These are phyloP conservation scores for Ophiostoma triangulosporum DNA, from an alignment of 2,329 filamentous ascomycete species.

Conservation along the genomic window DNA sequence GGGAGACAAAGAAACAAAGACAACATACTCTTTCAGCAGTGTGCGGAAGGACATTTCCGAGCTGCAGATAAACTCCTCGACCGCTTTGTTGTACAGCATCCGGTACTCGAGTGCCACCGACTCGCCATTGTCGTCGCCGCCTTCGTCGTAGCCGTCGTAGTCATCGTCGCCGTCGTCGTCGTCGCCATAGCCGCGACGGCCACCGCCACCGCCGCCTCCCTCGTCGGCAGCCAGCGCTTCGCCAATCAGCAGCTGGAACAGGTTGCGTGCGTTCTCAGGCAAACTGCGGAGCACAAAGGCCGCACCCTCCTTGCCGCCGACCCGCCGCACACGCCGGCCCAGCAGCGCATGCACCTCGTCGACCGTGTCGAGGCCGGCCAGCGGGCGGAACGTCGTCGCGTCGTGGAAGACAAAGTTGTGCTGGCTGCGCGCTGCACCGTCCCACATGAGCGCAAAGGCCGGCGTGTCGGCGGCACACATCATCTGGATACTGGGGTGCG, in stretches of 20 bases:
- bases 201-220: conserved; percentile 34
- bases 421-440: conserved; percentile 56
- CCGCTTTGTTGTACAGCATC: conserved; percentile 84
- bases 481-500: conserved; percentile 58
- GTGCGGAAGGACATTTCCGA: conserved; percentile 94
- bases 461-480: conserved; percentile 78
- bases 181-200: conserved; percentile 33
- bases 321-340: conserved; percentile 62
- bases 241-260: conserved; percentile 74
- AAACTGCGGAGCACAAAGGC: conserved; percentile 80
- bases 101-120: conserved; percentile 74
- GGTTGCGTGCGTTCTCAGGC: conserved; percentile 77
- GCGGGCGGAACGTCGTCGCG: conserved; percentile 74
- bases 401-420: conserved; percentile 86
- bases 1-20: not conserved
- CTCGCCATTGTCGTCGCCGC: conserved; percentile 36
- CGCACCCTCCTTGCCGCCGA: conserved; percentile 83
- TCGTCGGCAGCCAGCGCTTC: conserved; percentile 65
- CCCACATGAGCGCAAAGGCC: conserved; percentile 80
- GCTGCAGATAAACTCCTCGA: conserved; percentile 92
- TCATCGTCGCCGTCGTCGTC: conserved; percentile 70
- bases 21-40: conserved; percentile 70
- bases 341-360: conserved; percentile 83
- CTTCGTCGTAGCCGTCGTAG: conserved; percentile 65
- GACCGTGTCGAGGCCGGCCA: conserved; percentile 56